These are phyloP conservation scores for Aspergillus egyptiacus DNA, from an alignment of 495 filamentous ascomycete species.

Conservation along the genomic window DNA sequence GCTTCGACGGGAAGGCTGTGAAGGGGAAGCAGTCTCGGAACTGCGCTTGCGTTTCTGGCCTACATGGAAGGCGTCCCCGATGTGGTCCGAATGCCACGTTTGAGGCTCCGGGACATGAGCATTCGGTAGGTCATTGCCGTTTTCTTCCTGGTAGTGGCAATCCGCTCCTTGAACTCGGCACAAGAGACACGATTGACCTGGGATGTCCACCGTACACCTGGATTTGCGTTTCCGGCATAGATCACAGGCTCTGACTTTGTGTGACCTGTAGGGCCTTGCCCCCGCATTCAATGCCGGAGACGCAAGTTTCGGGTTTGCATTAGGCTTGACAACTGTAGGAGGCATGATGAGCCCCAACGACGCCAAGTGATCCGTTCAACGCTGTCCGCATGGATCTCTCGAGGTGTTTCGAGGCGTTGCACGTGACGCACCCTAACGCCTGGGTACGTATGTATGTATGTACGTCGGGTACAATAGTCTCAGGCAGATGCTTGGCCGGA, in stretches of 20 bases:
- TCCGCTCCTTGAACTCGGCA: conserved; percentile 47
- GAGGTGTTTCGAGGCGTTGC: conserved; percentile 2
- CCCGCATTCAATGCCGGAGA: conserved; percentile 43
- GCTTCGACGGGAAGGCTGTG: conserved; percentile 12
- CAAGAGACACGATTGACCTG: conserved; percentile 41
- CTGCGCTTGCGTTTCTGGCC: conserved; percentile 40
- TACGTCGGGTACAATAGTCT: neutral
- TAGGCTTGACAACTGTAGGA: conserved; percentile 28
- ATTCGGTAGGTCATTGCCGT: conserved; percentile 22
- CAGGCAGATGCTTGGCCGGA: too few relatives aligned
- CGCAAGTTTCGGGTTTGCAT: conserved; percentile 31
- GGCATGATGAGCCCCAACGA: conserved; percentile 33
- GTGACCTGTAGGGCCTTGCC: conserved; percentile 45
- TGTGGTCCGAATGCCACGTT: conserved; percentile 26
- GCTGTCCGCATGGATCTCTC: conserved; percentile 5
- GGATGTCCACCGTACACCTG: conserved; percentile 46
- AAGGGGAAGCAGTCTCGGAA: conserved; percentile 22
- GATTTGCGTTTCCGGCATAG: conserved; percentile 50
- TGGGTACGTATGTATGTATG: neutral
- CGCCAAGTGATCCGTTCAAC: neutral
- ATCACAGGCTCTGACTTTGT: conserved; percentile 48
- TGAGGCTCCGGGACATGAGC: conserved; percentile 25
- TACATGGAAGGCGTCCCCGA: conserved; percentile 15
- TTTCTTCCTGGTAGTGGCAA: conserved; percentile 44
- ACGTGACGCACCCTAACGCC: neutral